These are phyloP conservation scores for Colletotrichum musicola DNA, from an alignment of 2,329 filamentous ascomycete species.

Conservation along the genomic window DNA sequence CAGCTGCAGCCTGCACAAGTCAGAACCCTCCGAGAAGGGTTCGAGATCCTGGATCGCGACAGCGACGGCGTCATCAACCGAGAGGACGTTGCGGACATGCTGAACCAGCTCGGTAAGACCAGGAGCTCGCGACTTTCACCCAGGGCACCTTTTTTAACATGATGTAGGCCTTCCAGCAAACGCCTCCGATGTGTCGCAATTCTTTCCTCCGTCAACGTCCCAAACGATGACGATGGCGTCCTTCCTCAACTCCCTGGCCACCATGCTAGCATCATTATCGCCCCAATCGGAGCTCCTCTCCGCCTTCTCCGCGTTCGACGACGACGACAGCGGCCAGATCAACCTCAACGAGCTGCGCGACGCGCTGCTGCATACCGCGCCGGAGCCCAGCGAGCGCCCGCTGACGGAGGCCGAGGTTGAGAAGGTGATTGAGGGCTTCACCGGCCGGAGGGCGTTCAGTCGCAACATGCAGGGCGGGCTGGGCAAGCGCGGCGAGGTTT, in stretches of 20 bases:
- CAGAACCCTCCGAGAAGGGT: conserved; percentile 89
- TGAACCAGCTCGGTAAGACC: conserved; percentile 80
- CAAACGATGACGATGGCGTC: conserved; percentile 85
- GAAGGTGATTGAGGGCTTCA: conserved; percentile 88
- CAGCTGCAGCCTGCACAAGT: conserved; percentile 86
- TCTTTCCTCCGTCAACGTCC: conserved; percentile 81
- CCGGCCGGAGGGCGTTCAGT: conserved; percentile 84
- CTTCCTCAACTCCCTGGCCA: conserved; percentile 86
- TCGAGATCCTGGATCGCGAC: conserved; percentile 91
- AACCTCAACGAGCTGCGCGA: conserved; percentile 86
- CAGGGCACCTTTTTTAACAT: conserved; percentile 23
- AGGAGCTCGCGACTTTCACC: background rate
- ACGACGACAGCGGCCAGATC: conserved; percentile 94
- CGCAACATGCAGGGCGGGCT: conserved; percentile 68
- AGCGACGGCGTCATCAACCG: conserved; percentile 86
- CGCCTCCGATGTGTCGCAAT: conserved; percentile 77
- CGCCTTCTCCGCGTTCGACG: conserved; percentile 94
- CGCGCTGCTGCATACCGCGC: conserved; percentile 84
- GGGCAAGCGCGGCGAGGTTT: conserved; percentile 84
- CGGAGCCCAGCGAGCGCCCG: conserved; percentile 76
- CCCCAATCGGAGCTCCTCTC: conserved; percentile 84
- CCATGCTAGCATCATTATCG: conserved; percentile 79
- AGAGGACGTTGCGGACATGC: conserved; percentile 88
- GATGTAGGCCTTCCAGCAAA: conserved; percentile 78
- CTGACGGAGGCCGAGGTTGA: conserved; percentile 84